Evolutionary conservation across 1,284 basidiomycete species (phyloP).

Genomic region (Tilletia caries): DNA sequence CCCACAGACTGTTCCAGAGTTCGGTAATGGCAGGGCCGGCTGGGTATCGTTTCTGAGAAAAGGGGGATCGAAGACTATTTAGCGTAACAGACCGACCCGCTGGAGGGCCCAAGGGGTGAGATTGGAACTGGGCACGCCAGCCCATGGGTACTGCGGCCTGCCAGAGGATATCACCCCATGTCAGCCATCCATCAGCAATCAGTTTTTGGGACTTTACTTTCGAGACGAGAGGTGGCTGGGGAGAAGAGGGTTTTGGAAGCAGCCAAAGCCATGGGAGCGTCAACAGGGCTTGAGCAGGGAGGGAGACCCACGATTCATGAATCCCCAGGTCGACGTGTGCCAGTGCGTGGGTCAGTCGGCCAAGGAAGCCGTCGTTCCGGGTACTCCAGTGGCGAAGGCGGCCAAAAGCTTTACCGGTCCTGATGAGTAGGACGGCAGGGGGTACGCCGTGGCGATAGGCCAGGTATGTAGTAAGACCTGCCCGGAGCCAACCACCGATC

Average conservation of each 20-base stretch:
- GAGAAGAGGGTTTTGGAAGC: neutral
- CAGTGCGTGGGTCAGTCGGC: neutral
- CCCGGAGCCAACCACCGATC: neutral
- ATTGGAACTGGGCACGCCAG: neutral
- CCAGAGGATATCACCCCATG: neutral
- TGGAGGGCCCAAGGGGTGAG: neutral
- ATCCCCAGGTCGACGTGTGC: neutral
- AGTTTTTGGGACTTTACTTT: neutral
- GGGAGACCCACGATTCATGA: neutral
- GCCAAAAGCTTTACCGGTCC: neutral
- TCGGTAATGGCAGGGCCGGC: too few species aligned
- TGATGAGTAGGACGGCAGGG: neutral
- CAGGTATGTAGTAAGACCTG: neutral
- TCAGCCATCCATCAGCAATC: neutral
- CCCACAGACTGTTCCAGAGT: too few species aligned
- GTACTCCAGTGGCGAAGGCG: neutral
- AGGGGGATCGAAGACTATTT: too few species aligned
- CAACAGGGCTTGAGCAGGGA: neutral
- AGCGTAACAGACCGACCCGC: neutral
- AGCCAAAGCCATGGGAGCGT: neutral
- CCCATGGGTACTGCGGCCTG: neutral
- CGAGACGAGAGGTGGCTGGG: too few species aligned
- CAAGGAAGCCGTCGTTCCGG: neutral
- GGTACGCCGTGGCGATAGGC: neutral
- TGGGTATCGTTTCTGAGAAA: too few species aligned